A percentile compares a stretch with the other conserved stretches of the same genome.
Conservation (phyloP, 768 basidiomycete genomes). For the Fomitopsis serialis region DNA sequence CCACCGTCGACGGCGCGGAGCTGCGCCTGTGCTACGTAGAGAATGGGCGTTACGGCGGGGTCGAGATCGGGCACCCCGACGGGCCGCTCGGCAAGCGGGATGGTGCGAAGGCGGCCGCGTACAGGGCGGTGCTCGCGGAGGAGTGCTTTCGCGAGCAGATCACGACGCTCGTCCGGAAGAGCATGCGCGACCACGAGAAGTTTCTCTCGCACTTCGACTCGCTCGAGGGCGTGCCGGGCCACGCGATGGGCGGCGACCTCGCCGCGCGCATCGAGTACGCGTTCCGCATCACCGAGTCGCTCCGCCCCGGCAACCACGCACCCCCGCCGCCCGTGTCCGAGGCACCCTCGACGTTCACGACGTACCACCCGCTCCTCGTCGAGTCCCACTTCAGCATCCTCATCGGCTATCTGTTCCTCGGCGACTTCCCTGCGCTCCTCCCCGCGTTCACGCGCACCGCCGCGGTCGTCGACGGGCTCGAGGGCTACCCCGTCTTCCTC, state of each 20-base stretch:
- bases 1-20: slow-evolving; percentile 65
- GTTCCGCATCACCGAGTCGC: slow-evolving; percentile 60
- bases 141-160: slow-evolving; percentile 57
- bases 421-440: slow-evolving; percentile 60
- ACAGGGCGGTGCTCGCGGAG: slow-evolving; percentile 53
- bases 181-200: slow-evolving; percentile 78
- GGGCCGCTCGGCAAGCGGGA: slow-evolving; percentile 63
- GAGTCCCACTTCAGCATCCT: slow-evolving; percentile 83
- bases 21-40: slow-evolving; percentile 72
- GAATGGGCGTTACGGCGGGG: slow-evolving; percentile 75
- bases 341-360: slow-evolving; percentile 66
- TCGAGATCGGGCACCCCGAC: slow-evolving; percentile 77
- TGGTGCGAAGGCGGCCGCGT: slow-evolving; percentile 59
- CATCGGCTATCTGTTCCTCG: slow-evolving; percentile 71
- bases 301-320: slow-evolving; percentile 55
- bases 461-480: slow-evolving; percentile 70
- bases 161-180: slow-evolving; percentile 56
- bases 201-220: slow-evolving; percentile 83
- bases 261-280: slow-evolving; percentile 59
- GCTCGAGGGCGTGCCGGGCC: slow-evolving; percentile 39
- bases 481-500: slow-evolving; percentile 85
- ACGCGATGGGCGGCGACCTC: slow-evolving; percentile 30
- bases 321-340: slow-evolving; percentile 33
- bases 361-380: slow-evolving; percentile 86
- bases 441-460: slow-evolving; percentile 64